Evolutionary conservation across 2,329 filamentous ascomycete genomes (phyloP), one percentile per base, ranked within the genome.

Genomic region (Alternaria sp.): DNA sequence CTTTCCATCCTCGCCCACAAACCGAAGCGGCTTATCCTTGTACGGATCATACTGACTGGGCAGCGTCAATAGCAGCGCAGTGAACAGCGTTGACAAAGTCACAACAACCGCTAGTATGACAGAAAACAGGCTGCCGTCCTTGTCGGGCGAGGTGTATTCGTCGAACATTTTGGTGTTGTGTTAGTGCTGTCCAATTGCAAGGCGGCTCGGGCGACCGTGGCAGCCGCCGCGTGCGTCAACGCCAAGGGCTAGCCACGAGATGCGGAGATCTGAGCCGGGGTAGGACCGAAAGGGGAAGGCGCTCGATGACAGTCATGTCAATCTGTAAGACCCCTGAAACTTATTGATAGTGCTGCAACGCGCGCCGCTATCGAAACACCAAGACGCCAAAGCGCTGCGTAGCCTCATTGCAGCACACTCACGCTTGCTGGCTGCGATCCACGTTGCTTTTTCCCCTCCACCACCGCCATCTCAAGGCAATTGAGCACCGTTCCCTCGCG

Each of bases 11-110:
- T 71, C 71, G 45, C 73, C 70, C n/a, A 71, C 64, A 33, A 70
- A 64, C 46, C 63, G 67, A 18, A 64, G 54, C 25, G 72, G 59
- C 56, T 67, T 75, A 61, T 79, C 75, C 47, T 73, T 69, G 64
- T 79, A 81, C 12, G 81, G 78, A 37, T 79, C 78, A 78, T 87
- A 88, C 68, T 83, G 82, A 21, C 83, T 83, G 1, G 87, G 87
- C 14, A 88, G 76, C 8, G 84, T 82, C 55, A 87, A 65, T 25
- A 89, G 81, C 41, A 87, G 72, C 44, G 86, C 64, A 8, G 84
- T 85, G 67, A 88, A 71, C 11, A 82, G 70, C 4, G 82, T 85
- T 15, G 84, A 86, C 12, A 82, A 60, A 28, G 78, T 59, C 14
- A 84, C 71, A 5, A 77, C 75, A n/a, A 81, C 65, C 23, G 75